A percentile compares a stretch with the other conserved stretches of the same genome.
phyloP scores from a whole-genome alignment of 805 yeast species.

The Schwanniomyces vanrijiae region DNA sequence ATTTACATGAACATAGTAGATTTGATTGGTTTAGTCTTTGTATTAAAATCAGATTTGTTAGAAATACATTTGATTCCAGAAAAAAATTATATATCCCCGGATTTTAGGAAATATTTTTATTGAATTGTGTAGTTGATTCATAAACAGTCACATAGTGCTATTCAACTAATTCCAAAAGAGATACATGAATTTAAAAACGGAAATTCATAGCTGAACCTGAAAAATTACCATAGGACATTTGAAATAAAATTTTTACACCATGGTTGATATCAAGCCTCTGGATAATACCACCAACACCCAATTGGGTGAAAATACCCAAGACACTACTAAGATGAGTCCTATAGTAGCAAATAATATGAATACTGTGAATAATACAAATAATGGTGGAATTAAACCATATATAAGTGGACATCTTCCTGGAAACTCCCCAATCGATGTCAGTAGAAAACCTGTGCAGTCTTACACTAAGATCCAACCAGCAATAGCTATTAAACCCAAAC shows the following conservation, averaged over 20 bases:
- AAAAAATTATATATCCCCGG: background rate
- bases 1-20: background rate
- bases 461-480: conserved; percentile 39
- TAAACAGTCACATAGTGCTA: background rate
- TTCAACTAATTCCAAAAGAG: background rate
- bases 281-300: background rate
- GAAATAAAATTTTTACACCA: background rate
- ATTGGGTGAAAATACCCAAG: background rate
- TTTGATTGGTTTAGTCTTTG: background rate
- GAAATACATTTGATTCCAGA: background rate
- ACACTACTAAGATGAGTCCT: background rate
- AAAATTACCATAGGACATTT: background rate
- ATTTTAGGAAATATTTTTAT: background rate
- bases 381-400: background rate
- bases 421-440: background rate
- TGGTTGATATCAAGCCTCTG: background rate
- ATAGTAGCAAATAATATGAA: background rate
- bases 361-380: background rate
- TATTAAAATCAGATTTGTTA: background rate
- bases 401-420: background rate
- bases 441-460: conserved; percentile 6
- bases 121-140: background rate
- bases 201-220: background rate
- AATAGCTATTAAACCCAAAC: conserved; percentile 38
- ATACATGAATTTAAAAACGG: background rate